Percentiles rank a stretch among this genome's conserved stretches.
These are phyloP conservation scores for Pleurotus citrinopileatus DNA, from an alignment of 768 basidiomycete genomes.

Conservation along the genomic window DNA sequence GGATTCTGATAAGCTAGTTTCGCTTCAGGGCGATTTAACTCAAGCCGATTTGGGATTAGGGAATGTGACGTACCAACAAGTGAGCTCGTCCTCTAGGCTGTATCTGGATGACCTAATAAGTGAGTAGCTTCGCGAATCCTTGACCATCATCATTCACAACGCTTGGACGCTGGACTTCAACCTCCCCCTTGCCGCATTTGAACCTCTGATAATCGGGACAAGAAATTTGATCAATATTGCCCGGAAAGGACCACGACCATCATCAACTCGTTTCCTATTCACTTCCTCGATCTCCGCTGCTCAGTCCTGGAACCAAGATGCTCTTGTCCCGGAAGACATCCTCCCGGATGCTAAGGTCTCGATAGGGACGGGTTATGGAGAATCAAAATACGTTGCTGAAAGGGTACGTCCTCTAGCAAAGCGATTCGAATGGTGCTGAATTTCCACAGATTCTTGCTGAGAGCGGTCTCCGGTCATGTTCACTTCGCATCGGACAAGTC, in stretches of 20 bases:
- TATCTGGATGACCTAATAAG: not conserved
- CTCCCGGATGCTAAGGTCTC: not conserved
- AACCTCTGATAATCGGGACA: constrained; percentile 27
- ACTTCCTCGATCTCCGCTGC: not conserved
- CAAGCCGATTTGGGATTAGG: constrained; percentile 15
- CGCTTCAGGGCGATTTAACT: constrained; percentile 15
- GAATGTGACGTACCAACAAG: constrained; percentile 16
- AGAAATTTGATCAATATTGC: constrained; percentile 27
- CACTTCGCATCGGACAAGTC: constrained; percentile 35
- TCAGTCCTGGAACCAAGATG: not conserved
- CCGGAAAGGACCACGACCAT: not conserved
- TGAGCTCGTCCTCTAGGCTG: not conserved
- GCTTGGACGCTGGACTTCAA: constrained; percentile 41
- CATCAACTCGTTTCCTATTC: not conserved
- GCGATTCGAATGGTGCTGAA: not conserved
- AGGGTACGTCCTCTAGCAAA: not conserved
- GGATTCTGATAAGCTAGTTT: constrained; percentile 12
- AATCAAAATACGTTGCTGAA: constrained; percentile 6
- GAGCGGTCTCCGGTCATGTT: constrained; percentile 27
- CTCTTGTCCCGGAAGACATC: not conserved
- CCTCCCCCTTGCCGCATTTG: constrained; percentile 29
- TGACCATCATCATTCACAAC: constrained; percentile 27
- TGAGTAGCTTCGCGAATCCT: constrained; percentile 13
- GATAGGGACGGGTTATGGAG: not conserved
- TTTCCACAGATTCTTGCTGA: constrained; percentile 23